Evolutionary conservation across 306 rosid species (phyloP).

Genomic region (Lathyrus aphaca): DNA sequence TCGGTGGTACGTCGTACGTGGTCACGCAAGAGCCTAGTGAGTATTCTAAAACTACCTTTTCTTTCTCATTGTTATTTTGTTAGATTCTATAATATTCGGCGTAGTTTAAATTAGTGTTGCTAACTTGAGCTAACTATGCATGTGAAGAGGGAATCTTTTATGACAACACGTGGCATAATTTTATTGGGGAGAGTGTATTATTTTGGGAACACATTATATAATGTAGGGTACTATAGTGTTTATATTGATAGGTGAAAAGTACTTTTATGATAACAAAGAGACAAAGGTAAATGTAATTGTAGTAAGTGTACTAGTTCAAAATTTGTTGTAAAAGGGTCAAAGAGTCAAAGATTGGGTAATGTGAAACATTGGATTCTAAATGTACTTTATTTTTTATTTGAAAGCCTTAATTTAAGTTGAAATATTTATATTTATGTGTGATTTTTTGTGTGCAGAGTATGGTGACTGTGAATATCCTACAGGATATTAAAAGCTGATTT

Average conservation of each 20-base stretch:
- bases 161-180: constrained; percentile 29
- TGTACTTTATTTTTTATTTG: background rate
- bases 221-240: constrained; percentile 22
- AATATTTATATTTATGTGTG: background rate
- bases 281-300: constrained; percentile 11
- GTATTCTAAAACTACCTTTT: constrained; percentile 34
- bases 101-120: constrained; percentile 34
- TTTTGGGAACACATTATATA: background rate
- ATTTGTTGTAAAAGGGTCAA: constrained; percentile 10
- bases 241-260: constrained; percentile 22
- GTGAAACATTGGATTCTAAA: constrained; percentile 41
- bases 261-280: background rate
- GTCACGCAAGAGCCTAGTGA: constrained; percentile 93
- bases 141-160: constrained; percentile 48
- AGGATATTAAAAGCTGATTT: constrained; percentile 49
- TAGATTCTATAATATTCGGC: background rate
- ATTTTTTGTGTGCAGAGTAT: constrained; percentile 57
- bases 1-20: constrained; percentile 89
- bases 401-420: background rate
- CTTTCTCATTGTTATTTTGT: background rate
- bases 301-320: background rate
- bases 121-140: constrained; percentile 44
- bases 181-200: constrained; percentile 35
- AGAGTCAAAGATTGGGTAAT: constrained; percentile 39
- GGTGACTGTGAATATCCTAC: constrained; percentile 83